Evolutionary conservation across 2,329 filamentous ascomycete genomes (phyloP), one percentile per base, ranked within the genome.

Genomic region (Penicillium sumatraense): DNA sequence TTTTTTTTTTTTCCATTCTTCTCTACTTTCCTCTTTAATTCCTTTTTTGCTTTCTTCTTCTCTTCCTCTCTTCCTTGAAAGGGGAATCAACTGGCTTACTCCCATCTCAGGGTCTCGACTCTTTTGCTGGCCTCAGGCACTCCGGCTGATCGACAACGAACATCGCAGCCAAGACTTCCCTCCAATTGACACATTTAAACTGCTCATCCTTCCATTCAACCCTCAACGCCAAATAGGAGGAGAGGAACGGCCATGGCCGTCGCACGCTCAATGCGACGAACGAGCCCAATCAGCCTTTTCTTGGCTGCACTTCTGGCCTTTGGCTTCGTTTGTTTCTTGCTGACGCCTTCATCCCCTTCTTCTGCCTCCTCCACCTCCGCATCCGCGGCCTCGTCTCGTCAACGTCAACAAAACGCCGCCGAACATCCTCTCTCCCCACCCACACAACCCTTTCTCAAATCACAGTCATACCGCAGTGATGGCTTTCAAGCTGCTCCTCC

Each of bases 211-310:
- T n/a, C n/a, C n/a, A n/a, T n/a, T n/a, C n/a, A n/a, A n/a, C n/a
- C n/a, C n/a, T n/a, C n/a, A 57, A 50, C 52, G 9, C n/a, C 9
- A 13, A 5, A 18, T n/a, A 36, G 33, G 16, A 42, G 16, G 20
- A 16, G 21, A 38, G 57, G 51, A 56, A 52, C 61, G 66, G 67
- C 68, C 71, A 77, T 86, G 83, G 82, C 81, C 66, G 76, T 82
- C 64, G 71, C 81, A 70, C 89, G 90, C 77, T 80, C 82, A 60
- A 84, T 93, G 71, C 90, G 90, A 78, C 89, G 89, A 78, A 86
- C 88, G 72, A 95, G 86, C 76, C 88, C 90, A 60, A 82, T 89
- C 69, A 93, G 89, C 51, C 79, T 93, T 61, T 73, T 88, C 64
- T 81, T 96, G 63, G 90, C 90, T 67, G 82, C 79, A 63, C 77